Conservation (phyloP, 1,284 basidiomycete species). For the Tetrapyrgos nigripes region DNA sequence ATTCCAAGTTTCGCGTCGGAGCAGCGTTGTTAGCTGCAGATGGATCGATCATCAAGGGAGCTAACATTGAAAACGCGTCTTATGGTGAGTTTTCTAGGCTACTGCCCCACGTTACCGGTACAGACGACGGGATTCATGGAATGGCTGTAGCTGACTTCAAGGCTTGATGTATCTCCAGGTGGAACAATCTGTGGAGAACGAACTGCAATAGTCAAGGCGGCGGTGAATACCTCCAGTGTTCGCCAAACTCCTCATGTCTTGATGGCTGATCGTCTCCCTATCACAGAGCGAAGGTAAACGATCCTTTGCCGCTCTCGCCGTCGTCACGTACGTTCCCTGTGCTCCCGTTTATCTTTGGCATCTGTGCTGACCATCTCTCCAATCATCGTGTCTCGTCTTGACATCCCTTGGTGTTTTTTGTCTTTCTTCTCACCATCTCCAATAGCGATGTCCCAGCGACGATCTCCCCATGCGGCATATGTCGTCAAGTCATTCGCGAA, state of each 20-base stretch:
- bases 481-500: constrained; percentile 81
- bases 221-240: constrained; percentile 47
- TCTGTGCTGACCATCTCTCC: background rate
- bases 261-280: no score
- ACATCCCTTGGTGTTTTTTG: constrained; percentile 36
- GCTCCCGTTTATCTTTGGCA: background rate
- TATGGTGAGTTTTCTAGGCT: constrained; percentile 51
- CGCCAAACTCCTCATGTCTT: background rate
- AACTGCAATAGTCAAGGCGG: constrained; percentile 75
- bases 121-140: no score
- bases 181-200: constrained; percentile 77
- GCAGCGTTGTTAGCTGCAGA: constrained; percentile 63
- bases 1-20: constrained; percentile 77
- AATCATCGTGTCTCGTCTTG: background rate
- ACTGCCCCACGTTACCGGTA: background rate
- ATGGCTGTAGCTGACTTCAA: no score
- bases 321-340: constrained; percentile 59
- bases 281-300: constrained; percentile 64
- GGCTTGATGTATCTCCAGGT: constrained; percentile 39
- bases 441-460: constrained; percentile 63
- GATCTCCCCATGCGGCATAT: constrained; percentile 80
- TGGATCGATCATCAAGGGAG: constrained; percentile 66
- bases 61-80: constrained; percentile 79
- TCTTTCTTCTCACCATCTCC: no score
- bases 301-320: constrained; percentile 63